A percentile compares a stretch with the other conserved stretches of the same genome.
These are phyloP conservation scores for Coccinonectria pachysandricola DNA, from an alignment of 2,329 filamentous ascomycete species.

Conservation along the genomic window DNA sequence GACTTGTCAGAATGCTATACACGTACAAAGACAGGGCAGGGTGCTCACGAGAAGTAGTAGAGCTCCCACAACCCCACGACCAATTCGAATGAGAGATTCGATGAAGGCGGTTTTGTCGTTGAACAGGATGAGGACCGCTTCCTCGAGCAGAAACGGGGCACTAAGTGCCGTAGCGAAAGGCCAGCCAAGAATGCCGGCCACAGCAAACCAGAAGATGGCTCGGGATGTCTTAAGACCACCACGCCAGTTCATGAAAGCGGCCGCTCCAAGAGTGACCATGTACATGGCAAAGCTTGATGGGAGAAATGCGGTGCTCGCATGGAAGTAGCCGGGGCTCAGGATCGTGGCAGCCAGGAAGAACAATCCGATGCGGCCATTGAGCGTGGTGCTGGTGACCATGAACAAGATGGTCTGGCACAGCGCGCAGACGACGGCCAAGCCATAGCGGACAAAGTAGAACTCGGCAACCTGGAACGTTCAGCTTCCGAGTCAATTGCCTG, in stretches of 20 bases:
- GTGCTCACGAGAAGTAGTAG: conserved; percentile 56
- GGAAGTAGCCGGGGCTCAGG: conserved; percentile 84
- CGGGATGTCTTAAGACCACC: conserved; percentile 68
- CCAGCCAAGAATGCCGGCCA: conserved; percentile 83
- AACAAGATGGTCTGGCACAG: conserved; percentile 75
- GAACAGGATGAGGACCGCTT: conserved; percentile 48
- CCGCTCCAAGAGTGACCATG: conserved; percentile 71
- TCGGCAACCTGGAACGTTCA: conserved; percentile 55
- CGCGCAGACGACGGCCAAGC: conserved; percentile 67
- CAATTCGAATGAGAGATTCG: conserved; percentile 48
- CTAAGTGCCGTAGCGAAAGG: conserved; percentile 82
- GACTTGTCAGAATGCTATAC: background rate
- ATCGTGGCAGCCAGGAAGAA: conserved; percentile 71
- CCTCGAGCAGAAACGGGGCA: conserved; percentile 71
- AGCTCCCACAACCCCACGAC: conserved; percentile 57
- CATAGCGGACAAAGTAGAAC: conserved; percentile 78
- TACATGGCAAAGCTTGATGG: conserved; percentile 98
- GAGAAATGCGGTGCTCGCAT: conserved; percentile 76
- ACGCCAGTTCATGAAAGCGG: conserved; percentile 84
- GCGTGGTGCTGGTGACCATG: conserved; percentile 60
- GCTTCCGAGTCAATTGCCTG: conserved; percentile 2
- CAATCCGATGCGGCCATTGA: conserved; percentile 76
- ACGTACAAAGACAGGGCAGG: background rate
- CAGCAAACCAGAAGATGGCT: conserved; percentile 84
- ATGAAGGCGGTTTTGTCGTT: conserved; percentile 49